Conservation (phyloP, 2,329 filamentous ascomycete genomes). For the Fusarium ambrosium region DNA sequence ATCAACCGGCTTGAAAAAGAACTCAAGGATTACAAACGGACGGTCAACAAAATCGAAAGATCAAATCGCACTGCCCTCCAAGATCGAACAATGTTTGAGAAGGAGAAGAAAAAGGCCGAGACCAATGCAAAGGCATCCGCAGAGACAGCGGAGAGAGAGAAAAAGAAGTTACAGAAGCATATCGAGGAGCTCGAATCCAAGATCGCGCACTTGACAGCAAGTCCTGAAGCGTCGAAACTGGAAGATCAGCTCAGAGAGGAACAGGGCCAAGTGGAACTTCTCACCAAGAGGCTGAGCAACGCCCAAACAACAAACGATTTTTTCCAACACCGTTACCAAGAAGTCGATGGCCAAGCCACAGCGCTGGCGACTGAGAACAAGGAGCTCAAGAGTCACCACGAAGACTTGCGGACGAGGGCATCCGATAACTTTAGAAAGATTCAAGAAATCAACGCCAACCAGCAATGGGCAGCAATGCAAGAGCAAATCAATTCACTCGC, state of each 20-base stretch:
- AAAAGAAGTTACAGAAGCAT: slow-evolving; percentile 55
- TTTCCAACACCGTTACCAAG: slow-evolving; percentile 70
- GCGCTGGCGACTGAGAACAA: slow-evolving; percentile 62
- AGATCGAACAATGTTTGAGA: slow-evolving; percentile 64
- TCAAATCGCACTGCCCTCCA: slow-evolving; percentile 64
- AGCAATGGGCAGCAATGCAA: slow-evolving; percentile 52
- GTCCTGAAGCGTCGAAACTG: slow-evolving; percentile 36
- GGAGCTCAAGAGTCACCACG: slow-evolving; percentile 58
- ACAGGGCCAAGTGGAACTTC: slow-evolving; percentile 54
- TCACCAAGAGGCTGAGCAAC: slow-evolving; percentile 58
- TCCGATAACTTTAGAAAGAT: slow-evolving; percentile 61
- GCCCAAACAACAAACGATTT: slow-evolving; percentile 68
- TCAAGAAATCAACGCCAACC: slow-evolving; percentile 60
- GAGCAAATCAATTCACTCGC: slow-evolving; percentile 58
- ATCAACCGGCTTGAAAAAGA: slow-evolving; percentile 61
- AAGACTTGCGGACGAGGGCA: slow-evolving; percentile 58
- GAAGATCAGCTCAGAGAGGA: slow-evolving; percentile 55
- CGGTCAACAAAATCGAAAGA: slow-evolving; percentile 60
- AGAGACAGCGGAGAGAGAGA: slow-evolving; percentile 49
- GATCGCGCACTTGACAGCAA: slow-evolving; percentile 47
- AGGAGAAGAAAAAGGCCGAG: slow-evolving; percentile 59
- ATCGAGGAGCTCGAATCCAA: slow-evolving; percentile 54
- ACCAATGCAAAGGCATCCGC: slow-evolving; percentile 47
- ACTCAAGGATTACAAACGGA: slow-evolving; percentile 60
- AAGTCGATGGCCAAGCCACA: slow-evolving; percentile 63